Conservation (phyloP, 73 alveolate species). For the Tetrahymena malaccensis region DNA sequence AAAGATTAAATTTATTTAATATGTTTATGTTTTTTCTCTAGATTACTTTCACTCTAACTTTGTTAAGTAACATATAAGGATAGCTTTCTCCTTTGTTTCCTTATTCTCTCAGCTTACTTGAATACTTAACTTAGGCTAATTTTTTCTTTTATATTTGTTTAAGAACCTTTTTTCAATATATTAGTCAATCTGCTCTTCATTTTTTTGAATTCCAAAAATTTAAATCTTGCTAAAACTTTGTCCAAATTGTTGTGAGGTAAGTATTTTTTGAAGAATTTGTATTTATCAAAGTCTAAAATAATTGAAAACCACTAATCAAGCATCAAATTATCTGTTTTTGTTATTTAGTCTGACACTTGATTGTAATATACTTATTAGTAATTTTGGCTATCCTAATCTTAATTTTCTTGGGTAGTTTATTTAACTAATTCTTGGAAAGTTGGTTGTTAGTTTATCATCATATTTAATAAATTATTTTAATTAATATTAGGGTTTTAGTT, state of each 20-base stretch:
- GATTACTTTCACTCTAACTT: neutral
- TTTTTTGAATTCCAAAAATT: neutral
- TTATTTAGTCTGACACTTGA: neutral
- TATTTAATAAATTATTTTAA: neutral
- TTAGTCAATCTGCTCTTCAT: neutral
- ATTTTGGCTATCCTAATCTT: neutral
- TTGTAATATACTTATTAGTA: neutral
- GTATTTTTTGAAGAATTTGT: neutral
- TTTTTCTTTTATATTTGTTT: neutral
- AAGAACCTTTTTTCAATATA: neutral
- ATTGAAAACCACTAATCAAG: neutral
- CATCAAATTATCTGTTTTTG: neutral
- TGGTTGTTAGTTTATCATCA: neutral
- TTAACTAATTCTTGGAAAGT: neutral
- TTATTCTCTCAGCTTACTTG: neutral
- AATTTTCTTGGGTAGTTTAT: neutral
- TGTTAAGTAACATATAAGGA: neutral
- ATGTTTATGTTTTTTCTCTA: neutral
- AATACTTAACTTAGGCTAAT: neutral
- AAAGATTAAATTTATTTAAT: neutral
- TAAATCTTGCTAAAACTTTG: neutral
- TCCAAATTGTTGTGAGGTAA: neutral
- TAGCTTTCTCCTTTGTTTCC: neutral
- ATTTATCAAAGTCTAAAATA: neutral
- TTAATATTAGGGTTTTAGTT: neutral